Conservation (phyloP, 2,329 filamentous ascomycete genomes). For the Pseudofabraea citricarpa region DNA sequence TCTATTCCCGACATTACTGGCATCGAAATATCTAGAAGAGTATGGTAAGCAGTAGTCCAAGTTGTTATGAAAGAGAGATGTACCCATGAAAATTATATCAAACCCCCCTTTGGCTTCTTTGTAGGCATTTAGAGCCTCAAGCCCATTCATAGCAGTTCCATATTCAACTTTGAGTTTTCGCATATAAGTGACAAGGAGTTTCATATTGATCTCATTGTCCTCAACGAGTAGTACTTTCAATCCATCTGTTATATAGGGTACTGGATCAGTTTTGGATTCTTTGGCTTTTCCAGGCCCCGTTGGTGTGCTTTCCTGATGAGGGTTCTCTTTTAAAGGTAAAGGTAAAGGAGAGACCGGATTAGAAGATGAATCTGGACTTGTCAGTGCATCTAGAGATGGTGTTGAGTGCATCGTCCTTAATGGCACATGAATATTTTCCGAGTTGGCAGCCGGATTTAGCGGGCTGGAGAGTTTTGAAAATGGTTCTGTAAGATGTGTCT, state of each 20-base stretch:
- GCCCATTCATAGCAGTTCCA: constrained; percentile 38
- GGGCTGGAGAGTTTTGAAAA: neutral
- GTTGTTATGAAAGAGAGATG: constrained; percentile 5
- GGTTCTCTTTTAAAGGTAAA: too few species aligned
- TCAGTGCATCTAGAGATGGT: too few species aligned
- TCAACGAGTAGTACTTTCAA: constrained; percentile 33
- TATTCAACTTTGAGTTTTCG: constrained; percentile 27
- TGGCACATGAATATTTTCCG: neutral
- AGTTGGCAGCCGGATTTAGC: too few species aligned
- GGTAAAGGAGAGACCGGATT: too few species aligned
- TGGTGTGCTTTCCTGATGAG: too few species aligned
- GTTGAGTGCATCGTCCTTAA: too few species aligned
- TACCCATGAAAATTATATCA: constrained; percentile 44
- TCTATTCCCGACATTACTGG: constrained; percentile 48
- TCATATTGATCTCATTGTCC: constrained; percentile 37
- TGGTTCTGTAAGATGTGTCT: neutral
- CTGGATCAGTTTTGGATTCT: neutral
- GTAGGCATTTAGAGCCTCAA: constrained; percentile 39
- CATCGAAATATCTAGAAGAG: constrained; percentile 46
- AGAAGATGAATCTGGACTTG: too few species aligned
- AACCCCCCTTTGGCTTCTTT: constrained; percentile 26
- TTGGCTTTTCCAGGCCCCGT: too few species aligned
- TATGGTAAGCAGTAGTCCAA: constrained; percentile 1
- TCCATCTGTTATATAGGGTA: constrained; percentile 3
- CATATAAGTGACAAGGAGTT: constrained; percentile 26